Percentiles rank a stretch among this genome's conserved stretches.
phyloP scores from a whole-genome alignment of 148 eudicot species.

The Pharnaceum exiguum region DNA sequence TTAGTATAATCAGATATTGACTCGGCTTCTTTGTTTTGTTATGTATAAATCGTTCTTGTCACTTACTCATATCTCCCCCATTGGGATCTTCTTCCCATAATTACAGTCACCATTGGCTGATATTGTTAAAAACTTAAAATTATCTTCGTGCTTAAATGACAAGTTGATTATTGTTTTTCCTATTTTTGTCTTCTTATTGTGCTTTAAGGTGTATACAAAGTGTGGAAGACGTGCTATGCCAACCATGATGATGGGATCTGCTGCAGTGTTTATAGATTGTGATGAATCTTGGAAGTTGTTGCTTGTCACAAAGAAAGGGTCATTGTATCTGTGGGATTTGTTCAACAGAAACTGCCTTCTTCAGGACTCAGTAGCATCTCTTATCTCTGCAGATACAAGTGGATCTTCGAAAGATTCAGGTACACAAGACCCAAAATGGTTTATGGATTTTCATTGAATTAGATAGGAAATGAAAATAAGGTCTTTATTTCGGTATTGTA shows the following conservation, averaged over 20 bases:
- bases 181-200: constrained; percentile 7
- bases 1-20: no score
- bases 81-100: no score
- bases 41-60: no score
- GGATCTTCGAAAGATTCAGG: constrained; percentile 62
- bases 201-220: constrained; percentile 72
- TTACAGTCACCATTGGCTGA: no score
- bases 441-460: background rate
- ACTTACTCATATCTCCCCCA: no score
- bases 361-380: constrained; percentile 73
- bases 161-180: background rate
- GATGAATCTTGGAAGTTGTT: constrained; percentile 90
- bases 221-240: constrained; percentile 97
- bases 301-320: constrained; percentile 88
- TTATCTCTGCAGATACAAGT: constrained; percentile 54
- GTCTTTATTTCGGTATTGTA: background rate
- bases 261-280: constrained; percentile 84
- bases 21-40: no score
- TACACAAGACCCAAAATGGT: constrained; percentile 8
- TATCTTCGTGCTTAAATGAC: background rate
- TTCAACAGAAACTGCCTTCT: constrained; percentile 75
- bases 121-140: no score
- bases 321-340: constrained; percentile 81
- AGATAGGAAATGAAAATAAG: background rate
- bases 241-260: constrained; percentile 89